Evolutionary conservation across 495 filamentous ascomycete genomes (phyloP).

Genomic region (Bombardia bombarda): DNA sequence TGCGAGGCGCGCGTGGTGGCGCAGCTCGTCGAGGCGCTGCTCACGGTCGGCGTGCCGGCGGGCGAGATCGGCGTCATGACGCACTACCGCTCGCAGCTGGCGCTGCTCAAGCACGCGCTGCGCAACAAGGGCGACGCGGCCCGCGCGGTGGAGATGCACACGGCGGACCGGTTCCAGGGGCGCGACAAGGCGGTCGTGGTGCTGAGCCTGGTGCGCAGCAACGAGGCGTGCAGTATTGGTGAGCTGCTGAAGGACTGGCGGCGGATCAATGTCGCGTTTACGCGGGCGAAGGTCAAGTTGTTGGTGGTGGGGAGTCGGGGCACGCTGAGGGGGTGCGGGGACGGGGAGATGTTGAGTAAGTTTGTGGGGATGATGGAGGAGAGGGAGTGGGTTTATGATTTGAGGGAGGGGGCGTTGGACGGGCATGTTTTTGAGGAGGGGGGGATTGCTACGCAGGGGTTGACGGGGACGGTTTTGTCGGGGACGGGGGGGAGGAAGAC

Average conservation of each 20-base stretch:
- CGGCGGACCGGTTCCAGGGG: constrained; percentile 92
- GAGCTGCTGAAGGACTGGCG: constrained; percentile 89
- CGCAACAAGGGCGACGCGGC: constrained; percentile 10
- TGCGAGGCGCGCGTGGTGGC: constrained; percentile 66
- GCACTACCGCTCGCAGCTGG: constrained; percentile 91
- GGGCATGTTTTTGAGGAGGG: constrained; percentile 46
- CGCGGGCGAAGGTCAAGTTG: constrained; percentile 81
- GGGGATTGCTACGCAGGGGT: too few relatives aligned
- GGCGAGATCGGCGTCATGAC: constrained; percentile 90
- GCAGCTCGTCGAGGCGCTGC: constrained; percentile 75
- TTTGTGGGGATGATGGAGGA: constrained; percentile 71
- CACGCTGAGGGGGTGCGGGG: constrained; percentile 55
- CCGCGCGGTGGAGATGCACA: constrained; percentile 77
- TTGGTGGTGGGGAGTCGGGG: constrained; percentile 73
- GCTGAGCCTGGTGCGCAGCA: constrained; percentile 77
- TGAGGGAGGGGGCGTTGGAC: constrained; percentile 53
- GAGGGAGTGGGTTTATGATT: constrained; percentile 65
- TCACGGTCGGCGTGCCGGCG: constrained; percentile 64
- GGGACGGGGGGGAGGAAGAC: too few relatives aligned
- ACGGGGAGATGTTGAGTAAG: constrained; percentile 65
- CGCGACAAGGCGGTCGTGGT: constrained; percentile 89
- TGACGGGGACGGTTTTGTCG: too few relatives aligned
- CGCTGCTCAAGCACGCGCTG: constrained; percentile 38
- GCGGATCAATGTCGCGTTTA: constrained; percentile 91
- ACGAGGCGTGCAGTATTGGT: constrained; percentile 69